Evolutionary conservation across 345 rosid genomes (phyloP), one percentile per base, ranked within the genome.

Genomic region (Murraya paniculata): DNA sequence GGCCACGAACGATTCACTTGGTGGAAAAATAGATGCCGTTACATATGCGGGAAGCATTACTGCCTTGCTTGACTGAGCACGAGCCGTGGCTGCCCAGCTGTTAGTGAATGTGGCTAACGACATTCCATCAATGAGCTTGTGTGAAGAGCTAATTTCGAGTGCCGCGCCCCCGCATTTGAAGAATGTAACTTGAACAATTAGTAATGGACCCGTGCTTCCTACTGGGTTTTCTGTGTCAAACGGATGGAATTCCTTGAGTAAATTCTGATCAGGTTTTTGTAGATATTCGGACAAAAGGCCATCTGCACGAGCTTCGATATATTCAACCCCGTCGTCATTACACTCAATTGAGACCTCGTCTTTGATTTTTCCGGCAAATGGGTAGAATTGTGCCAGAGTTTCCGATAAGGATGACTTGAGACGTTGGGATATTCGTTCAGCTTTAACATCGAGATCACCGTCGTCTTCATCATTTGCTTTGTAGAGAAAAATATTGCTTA

Each of bases 401-500:
- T 74, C 68, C 2, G 81, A 80, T 27, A 83, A 80, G 11, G 83
- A 77, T 55, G 60, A 68, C 70, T 80, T 79, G 14, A 80, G 60
- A 39, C 45, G 68, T 50, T 45, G 58, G 6, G 73, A 69, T 27
- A 28, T 68, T 68, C 7, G 4, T 10, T 55, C 57, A 18, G 58
- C 13, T 10, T 6, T 9, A 9, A 24, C 8, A 10, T 19, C 9
- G 18, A 1, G 67, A 62, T 62, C 22, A 62, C 7, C 31, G 14
- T n/a, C 28, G 9, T 16, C 24, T 55, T 71, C 16, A 6, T 10
- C 16, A 57, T 55, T 71, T 25, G 24, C 35, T 9, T 35, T 64
- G 80, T 82, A 82, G 71, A 76, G 76, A 55, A 82, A 74, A 27
- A 79, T 41, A 33, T 71, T 38, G n/a, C 78, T 81, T 69, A 50